Evolutionary conservation across 352 stramenopile genomes (phyloP), one percentile per base, ranked within the genome.

Genomic region (Phytophthora ohioensis): DNA sequence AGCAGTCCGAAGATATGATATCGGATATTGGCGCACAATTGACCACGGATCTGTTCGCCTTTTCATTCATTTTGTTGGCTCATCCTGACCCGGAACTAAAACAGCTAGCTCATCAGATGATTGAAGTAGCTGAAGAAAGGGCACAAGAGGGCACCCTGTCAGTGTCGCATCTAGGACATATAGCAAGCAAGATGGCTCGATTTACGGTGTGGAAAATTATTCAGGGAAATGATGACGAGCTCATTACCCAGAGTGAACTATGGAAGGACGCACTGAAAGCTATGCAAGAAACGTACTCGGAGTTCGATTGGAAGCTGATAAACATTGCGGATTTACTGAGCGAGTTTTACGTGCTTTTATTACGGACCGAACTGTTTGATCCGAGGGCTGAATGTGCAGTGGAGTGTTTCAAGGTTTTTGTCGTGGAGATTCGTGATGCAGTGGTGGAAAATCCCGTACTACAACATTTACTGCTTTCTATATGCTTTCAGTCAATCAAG

Each of bases 401-500:
- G 34, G 76, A 91, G 39, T 94, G 87, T 35, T 88, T 94, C 46
- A 79, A 76, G 34, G 65, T 80, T 12, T 91, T 94, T 59, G 82
- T 84, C n/a, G 52, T 57, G 17, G 84, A 91, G 17, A 79, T 79
- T 56, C 67, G 79, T 38, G 58, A 71, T 43, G 71, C 75, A 8
- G 53, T 94, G 7, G 65, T 61, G 5, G 64, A 71, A 46, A 77
- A 57, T 34, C 49, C 67, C n/a, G 57, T 91, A 10, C 56, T 94
- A 2, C 86, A 94, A 57, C 80, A 87, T 38, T 41, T 94, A n/a
- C 55, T 92, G 15, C 71, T 96, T 5, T 82, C 81, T 10, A 88
- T 95, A 60, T 79, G 82, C 36, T 93, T 96, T 41, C 75, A 92
- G 49, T 76, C 82, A 36, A 81, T 92, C 10, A 81, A 85, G 46